Conservation (phyloP, 768 basidiomycete species). For the Tephrocybe sp. region DNA sequence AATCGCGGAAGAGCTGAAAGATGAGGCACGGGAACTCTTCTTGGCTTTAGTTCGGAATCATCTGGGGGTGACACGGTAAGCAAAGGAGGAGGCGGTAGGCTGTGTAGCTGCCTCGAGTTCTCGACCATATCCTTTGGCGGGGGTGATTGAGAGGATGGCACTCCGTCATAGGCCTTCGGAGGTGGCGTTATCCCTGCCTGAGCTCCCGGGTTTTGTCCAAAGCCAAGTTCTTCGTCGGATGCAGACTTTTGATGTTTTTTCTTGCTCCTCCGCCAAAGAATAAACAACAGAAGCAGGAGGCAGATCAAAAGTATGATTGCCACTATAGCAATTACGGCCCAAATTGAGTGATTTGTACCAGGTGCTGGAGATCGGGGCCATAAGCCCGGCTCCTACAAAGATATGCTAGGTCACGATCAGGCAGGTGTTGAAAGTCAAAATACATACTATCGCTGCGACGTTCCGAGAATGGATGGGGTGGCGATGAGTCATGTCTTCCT, state of each 20-base stretch:
- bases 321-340: conserved; percentile 9
- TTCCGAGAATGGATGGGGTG: not conserved
- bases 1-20: not conserved
- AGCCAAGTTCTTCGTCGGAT: conserved; percentile 12
- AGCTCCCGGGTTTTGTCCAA: conserved; percentile 8
- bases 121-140: not conserved
- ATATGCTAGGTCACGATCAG: not conserved
- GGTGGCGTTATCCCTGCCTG: conserved; percentile 5
- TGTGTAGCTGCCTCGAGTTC: not conserved
- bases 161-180: conserved; percentile 10
- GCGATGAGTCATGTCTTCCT: not conserved
- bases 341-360: conserved; percentile 3
- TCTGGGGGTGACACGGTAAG: conserved; percentile 12
- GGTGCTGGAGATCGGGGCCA: conserved; percentile 5
- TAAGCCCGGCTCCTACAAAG: not conserved
- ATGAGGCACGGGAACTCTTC: conserved; percentile 9
- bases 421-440: not conserved
- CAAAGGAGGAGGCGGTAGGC: conserved; percentile 3
- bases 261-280: conserved; percentile 5
- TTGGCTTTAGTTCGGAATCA: conserved; percentile 3
- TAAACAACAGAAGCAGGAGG: not conserved
- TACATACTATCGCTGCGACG: not conserved
- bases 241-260: not conserved
- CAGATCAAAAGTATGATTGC: conserved; percentile 8
- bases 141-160: conserved; percentile 5